These are phyloP conservation scores for Phytophthora gonapodyides DNA, from an alignment of 352 stramenopile genomes.

Conservation along the genomic window DNA sequence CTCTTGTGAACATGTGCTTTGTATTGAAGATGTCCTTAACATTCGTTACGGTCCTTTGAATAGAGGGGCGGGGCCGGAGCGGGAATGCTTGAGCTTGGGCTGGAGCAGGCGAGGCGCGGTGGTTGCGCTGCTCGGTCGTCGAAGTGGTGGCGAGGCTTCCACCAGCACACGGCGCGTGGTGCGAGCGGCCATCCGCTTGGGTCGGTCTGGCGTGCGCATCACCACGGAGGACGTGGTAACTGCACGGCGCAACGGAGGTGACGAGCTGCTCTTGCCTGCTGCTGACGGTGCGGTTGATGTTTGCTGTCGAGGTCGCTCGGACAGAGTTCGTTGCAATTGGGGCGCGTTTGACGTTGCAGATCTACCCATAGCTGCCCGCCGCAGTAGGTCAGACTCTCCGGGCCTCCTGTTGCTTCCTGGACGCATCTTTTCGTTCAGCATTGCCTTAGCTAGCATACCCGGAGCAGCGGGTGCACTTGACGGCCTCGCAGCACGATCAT, in stretches of 20 bases:
- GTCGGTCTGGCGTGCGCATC: slow-evolving; percentile 81
- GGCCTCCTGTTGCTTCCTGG: slow-evolving; percentile 1
- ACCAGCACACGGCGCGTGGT: slow-evolving; percentile 59
- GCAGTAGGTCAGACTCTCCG: slow-evolving; percentile 14
- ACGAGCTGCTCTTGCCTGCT: slow-evolving; percentile 14
- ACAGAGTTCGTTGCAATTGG: slow-evolving; percentile 17
- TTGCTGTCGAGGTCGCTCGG: slow-evolving; percentile 21
- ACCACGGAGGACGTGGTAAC: slow-evolving; percentile 46
- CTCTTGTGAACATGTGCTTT: no score
- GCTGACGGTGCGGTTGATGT: slow-evolving; percentile 6
- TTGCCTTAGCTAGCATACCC: neutral
- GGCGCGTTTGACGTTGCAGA: slow-evolving; percentile 10
- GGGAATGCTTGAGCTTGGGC: slow-evolving; percentile 9
- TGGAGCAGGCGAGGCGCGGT: slow-evolving; percentile 33
- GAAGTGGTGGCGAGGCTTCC: slow-evolving; percentile 76
- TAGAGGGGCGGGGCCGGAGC: no score
- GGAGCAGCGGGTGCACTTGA: neutral
- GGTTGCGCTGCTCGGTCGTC: slow-evolving; percentile 38
- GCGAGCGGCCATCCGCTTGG: slow-evolving; percentile 51
- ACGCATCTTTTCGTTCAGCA: neutral
- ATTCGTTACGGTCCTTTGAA: no score
- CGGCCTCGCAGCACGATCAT: slow-evolving; percentile 8
- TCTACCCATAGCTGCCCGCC: slow-evolving; percentile 3
- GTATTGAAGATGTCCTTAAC: no score
- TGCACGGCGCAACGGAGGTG: slow-evolving; percentile 12